Conservation (phyloP, 2,329 filamentous ascomycete species). For the Fusarium citri region DNA sequence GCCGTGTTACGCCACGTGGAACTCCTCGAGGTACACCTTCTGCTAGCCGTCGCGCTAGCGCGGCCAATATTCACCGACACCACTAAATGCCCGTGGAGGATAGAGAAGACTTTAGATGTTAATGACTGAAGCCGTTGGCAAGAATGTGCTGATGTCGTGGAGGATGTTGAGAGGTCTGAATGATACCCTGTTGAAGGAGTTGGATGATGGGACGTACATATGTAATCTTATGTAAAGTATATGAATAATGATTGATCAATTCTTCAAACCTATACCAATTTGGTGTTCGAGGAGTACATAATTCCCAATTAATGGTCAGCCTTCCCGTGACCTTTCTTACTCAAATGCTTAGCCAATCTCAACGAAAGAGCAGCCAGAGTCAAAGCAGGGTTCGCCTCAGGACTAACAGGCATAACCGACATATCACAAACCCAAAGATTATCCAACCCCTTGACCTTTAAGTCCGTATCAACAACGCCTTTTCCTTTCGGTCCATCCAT, state of each 20-base stretch:
- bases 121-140: neutral
- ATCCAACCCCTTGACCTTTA: conserved; percentile 23
- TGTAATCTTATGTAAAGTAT: neutral
- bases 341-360: conserved; percentile 12
- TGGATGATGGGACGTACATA: neutral
- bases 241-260: neutral
- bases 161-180: neutral
- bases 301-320: accelerated
- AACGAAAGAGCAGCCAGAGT: conserved; percentile 29
- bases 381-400: conserved; percentile 28
- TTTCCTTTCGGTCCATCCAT: conserved; percentile 14
- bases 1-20: conserved; percentile 53
- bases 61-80: neutral
- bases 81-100: neutral
- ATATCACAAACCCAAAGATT: conserved; percentile 35
- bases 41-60: conserved; percentile 47
- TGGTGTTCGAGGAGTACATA: too few relatives aligned
- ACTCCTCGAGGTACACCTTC: conserved; percentile 55
- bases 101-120: neutral
- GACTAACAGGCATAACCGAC: conserved; percentile 29
- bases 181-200: conserved; percentile 15
- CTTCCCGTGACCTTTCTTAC: too few relatives aligned
- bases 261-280: too few relatives aligned
- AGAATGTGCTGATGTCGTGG: neutral
- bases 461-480: conserved; percentile 15